A percentile compares a stretch with the other conserved stretches of the same genome.
Evolutionary conservation across 208 protist species (phyloP).

Genomic region (Crithidia expoeki): DNA sequence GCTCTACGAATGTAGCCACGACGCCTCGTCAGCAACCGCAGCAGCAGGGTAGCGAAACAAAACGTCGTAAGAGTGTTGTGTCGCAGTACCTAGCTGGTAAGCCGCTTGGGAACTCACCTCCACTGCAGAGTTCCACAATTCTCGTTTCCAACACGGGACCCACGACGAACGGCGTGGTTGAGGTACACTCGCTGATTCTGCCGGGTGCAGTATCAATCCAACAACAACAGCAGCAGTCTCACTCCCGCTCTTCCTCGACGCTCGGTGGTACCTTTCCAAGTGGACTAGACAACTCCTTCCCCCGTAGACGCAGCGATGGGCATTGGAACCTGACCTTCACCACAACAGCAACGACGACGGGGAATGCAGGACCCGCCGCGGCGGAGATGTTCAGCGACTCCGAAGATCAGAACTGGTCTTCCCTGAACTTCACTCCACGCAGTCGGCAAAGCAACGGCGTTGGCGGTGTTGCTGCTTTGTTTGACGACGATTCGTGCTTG

Average conservation of each 20-base stretch:
- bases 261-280: no score
- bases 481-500: background rate
- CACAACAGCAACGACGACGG: no score
- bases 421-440: slow-evolving; percentile 9
- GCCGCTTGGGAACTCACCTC: slow-evolving; percentile 10
- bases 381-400: slow-evolving; percentile 8
- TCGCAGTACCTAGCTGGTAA: slow-evolving; percentile 1
- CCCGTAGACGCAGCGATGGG: slow-evolving; percentile 1
- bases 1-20: background rate
- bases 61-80: slow-evolving; percentile 4
- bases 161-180: background rate
- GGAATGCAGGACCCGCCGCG: background rate
- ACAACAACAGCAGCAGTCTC: background rate
- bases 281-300: no score
- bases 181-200: background rate
- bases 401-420: slow-evolving; percentile 15
- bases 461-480: background rate
- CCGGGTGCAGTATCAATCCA: background rate
- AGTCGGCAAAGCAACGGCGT: background rate
- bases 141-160: background rate
- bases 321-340: background rate
- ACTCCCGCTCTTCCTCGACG: no score
- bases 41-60: background rate
- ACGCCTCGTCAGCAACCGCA: slow-evolving; percentile 1
- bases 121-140: slow-evolving; percentile 1